Percentiles rank a stretch among this genome's conserved stretches.
These are phyloP conservation scores for Scedosporium boydii DNA, from an alignment of 2,329 filamentous ascomycete genomes.

Conservation along the genomic window DNA sequence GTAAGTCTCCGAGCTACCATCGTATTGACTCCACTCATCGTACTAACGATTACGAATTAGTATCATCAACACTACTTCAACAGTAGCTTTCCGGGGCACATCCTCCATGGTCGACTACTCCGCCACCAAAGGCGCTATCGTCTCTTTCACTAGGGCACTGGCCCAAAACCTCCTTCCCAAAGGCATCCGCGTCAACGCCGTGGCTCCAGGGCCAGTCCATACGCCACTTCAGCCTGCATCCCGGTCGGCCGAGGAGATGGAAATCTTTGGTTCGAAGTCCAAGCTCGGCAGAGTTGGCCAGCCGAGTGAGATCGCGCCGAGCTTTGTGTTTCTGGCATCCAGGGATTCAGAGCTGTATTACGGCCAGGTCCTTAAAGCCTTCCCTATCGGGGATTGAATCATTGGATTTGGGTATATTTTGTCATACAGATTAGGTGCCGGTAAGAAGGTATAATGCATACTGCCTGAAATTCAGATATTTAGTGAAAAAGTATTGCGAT, in stretches of 20 bases:
- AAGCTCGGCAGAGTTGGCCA: conserved; percentile 29
- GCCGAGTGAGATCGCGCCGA: conserved; percentile 33
- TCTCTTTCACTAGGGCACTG: conserved; percentile 43
- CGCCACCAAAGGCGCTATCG: conserved; percentile 48
- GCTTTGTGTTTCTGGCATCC: conserved; percentile 28
- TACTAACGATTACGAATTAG: conserved; percentile 15
- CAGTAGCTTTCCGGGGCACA: conserved; percentile 44
- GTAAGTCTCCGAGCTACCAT: conserved; percentile 18
- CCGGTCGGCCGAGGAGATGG: conserved; percentile 32
- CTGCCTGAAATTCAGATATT: too few relatives aligned
- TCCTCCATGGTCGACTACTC: conserved; percentile 42
- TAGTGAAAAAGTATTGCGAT: too few relatives aligned
- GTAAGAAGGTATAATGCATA: too few relatives aligned
- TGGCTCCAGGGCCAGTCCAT: conserved; percentile 32
- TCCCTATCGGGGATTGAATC: conserved; percentile 26
- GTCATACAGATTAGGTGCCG: too few relatives aligned
- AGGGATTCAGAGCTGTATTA: conserved; percentile 29
- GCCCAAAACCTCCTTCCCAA: conserved; percentile 42
- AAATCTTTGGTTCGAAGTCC: conserved; percentile 28
- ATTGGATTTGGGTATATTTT: too few relatives aligned
- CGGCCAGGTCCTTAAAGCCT: conserved; percentile 29
- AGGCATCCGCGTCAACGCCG: conserved; percentile 45
- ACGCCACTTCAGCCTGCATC: conserved; percentile 34
- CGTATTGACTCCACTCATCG: neutral
- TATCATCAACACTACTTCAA: conserved; percentile 48